phyloP scores from a whole-genome alignment of 2,329 filamentous ascomycete species.

The Fusarium fujikuroi region DNA sequence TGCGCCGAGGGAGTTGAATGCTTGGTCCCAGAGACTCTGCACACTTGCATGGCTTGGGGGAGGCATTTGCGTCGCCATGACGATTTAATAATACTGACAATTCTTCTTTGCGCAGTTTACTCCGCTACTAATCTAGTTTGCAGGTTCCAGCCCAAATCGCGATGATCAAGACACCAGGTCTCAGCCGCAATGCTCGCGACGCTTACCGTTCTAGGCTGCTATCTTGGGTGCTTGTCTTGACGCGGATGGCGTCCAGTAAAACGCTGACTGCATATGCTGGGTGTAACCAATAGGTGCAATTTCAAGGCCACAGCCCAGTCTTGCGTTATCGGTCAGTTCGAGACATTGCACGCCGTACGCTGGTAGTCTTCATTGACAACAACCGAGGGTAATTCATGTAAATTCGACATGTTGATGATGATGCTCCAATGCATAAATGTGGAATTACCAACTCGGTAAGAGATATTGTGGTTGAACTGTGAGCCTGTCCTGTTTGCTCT shows the following conservation, averaged over 20 bases:
- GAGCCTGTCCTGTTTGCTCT: background rate
- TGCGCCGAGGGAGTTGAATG: background rate
- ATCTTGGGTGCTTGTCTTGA: background rate
- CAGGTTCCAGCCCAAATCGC: background rate
- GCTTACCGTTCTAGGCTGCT: background rate
- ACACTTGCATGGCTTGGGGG: background rate
- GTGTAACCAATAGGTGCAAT: background rate
- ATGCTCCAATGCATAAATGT: background rate
- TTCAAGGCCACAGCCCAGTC: background rate
- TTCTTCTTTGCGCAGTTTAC: background rate
- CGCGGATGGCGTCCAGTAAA: background rate
- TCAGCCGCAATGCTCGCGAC: background rate
- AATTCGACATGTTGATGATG: fast-evolving
- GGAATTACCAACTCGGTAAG: fast-evolving
- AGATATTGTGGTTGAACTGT: background rate
- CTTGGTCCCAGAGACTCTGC: background rate
- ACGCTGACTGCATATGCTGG: background rate
- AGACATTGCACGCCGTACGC: background rate
- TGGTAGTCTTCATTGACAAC: background rate
- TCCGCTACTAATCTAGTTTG: background rate
- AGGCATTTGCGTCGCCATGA: background rate
- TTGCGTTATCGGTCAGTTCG: background rate
- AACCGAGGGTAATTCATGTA: fast-evolving
- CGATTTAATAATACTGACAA: fast-evolving
- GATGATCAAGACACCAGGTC: too few species aligned